Base-by-base conservation (phyloP, 2,329 filamentous ascomycete genomes). In the Diaporthe sp. region DNA sequence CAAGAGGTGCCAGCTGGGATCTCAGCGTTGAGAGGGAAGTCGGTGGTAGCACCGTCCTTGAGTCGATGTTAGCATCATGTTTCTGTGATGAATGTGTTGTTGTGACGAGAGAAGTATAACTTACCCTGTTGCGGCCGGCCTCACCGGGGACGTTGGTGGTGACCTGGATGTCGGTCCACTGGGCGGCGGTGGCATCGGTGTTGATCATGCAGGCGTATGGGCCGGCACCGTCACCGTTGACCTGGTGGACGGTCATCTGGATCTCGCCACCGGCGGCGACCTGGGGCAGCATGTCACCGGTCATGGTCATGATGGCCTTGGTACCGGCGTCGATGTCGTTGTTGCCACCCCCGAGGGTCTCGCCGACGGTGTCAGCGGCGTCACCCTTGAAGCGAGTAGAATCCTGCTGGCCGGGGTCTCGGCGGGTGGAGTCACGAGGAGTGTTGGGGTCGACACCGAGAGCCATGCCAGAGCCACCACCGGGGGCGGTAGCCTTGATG, bases 161-260 rank as follows among this genome's bases (percentile, higher is more conserved):
- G 71, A 92, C 90, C 45, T 87, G 82, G 80, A 91, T 88, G 75
- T 87, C 82, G 30, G 83, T 80, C 87, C 89, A 92, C 77, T 84
- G 81, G 64, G 84, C 80, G 33, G 87, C 91, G 6, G 90, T 91
- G 73, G 85, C 91, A 74, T 91, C 90, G 72, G 85, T 82, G 79
- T 92, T 91, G 80, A 93, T 91, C 86, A 90, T 90, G 84, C 91
- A 92, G 9, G 85, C 88, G 82, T 92, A 93, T 2, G 91, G 91
- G 25, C 92, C 92, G 75, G 89, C 91, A 74, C 92, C 92, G 77
- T 93, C 92, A 50, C 86, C 86, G 82, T 93, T 93, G 81, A 93
- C 90, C 81, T 93, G 91, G 83, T 92, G 91, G 13, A 93, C 84
- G 1, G 90, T 92, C 86, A 93, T 92, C 78, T 84, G 84, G 75